Base-by-base conservation (phyloP, 495 filamentous ascomycete species). In the Lasiosphaeria miniovina region DNA sequence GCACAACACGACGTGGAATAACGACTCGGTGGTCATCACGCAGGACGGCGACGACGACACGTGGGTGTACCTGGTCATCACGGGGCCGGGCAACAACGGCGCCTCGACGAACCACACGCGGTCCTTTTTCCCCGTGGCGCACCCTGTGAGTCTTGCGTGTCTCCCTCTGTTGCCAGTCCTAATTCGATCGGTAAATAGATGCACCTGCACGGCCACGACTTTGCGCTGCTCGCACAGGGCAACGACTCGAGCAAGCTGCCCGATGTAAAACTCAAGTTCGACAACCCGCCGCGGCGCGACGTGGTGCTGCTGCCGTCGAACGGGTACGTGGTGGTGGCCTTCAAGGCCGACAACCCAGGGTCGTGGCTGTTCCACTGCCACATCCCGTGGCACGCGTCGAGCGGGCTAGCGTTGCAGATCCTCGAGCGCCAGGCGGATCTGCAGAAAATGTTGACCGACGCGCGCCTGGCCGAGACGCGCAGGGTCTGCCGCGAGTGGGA, bases 171-270 rank as follows among this genome's bases (percentile, higher is more conserved):
- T 45, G 4, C 41, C 15, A 3, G 15, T n/a, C 1, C 4, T 5
- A 46, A n/a, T n/a, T n/a, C 8, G 5, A 2, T n/a, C 1, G 12
- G 7, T 8, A 8, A 14, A 14, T 46, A 46, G 43, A 79, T 82
- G 51, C 80, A 85, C 61, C 70, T 86, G 3, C 78, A 84, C 63
- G 82, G 82, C 0, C 77, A 87, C 65, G 77, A 86, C 64, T 87
- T 87, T 73, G 69, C 68, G 48, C 71, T 86, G 24, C 66, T 86
- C 10, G 66, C 72, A 6, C 59, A 58, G 24, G 45, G 60, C 15
- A 55, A 38, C 32, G 66, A 55, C 6, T 48, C 49, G 11, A 46
- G 40, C 40, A 54, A 62, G 35, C 36, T 43, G 6, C 55, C 40
- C 2, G 55, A 58, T 14, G 6, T 34, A 0, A 17, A 0, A 1